A percentile compares a stretch with the other conserved stretches of the same genome.
Conservation (phyloP, 257 asterid genomes). For the Lycium barbarum region DNA sequence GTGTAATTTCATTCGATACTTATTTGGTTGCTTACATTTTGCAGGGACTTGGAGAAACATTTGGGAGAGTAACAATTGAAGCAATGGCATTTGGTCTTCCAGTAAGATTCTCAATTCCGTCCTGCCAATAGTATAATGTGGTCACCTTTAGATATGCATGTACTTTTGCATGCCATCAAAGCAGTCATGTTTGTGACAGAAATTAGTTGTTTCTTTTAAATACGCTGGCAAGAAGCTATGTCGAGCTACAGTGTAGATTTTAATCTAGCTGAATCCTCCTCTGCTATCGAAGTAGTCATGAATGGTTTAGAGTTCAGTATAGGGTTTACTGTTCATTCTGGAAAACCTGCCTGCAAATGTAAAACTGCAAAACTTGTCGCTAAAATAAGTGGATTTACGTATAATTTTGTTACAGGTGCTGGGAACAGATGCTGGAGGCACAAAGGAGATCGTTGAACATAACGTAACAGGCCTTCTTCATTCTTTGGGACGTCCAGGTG, state of each 20-base stretch:
- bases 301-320: neutral
- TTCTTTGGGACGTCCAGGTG: conserved; percentile 84
- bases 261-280: neutral
- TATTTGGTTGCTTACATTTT: conserved; percentile 21
- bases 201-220: neutral
- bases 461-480: conserved; percentile 86
- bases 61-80: conserved; percentile 98
- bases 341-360: neutral
- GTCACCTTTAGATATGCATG: conserved; percentile 12
- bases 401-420: conserved; percentile 62
- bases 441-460: conserved; percentile 85
- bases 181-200: neutral
- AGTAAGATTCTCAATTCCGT: conserved; percentile 50
- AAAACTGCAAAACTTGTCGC: neutral
- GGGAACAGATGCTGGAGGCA: conserved; percentile 96
- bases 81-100: conserved; percentile 99
- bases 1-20: neutral
- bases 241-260: neutral
- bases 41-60: conserved; percentile 99
- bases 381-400: neutral
- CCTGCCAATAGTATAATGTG: conserved; percentile 16
- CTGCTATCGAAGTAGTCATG: neutral
- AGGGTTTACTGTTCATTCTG: neutral
- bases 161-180: neutral
- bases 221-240: neutral